Evolutionary conservation across 495 filamentous ascomycete genomes (phyloP), one percentile per base, ranked within the genome.

Genomic region (Penicillium samsonianum): DNA sequence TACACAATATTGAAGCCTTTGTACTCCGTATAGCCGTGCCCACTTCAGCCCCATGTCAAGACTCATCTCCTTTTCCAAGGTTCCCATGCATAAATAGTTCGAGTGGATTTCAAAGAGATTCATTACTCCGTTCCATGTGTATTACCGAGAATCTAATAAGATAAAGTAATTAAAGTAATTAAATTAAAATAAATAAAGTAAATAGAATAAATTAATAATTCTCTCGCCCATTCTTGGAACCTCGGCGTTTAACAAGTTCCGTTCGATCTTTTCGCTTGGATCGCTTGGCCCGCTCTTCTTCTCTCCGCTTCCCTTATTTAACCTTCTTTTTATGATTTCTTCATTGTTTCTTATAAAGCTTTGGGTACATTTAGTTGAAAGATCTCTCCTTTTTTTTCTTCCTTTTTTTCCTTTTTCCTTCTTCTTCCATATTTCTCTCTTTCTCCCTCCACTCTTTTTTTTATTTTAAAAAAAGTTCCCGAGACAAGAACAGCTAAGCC

Each of bases 181-280:
- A n/a, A n/a, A n/a, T n/a, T n/a, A n/a, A n/a, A n/a, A n/a, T n/a
- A n/a, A n/a, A n/a, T 45, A 31, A 19, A n/a, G n/a, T 42, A 43
- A 43, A 22, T 43, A 20, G 11, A 20, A 6, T 28, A 46, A 46
- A 28, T 46, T 43, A 23, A n/a, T 50, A 42, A 53, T 41, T 59
- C 60, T 43, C 40, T 53, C n/a, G n/a, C n/a, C n/a, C 56, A 59
- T 64, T 60, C 55, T 59, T 56, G 59, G 53, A 68, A 61, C 49
- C 59, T 65, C 67, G 64, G 64, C 61, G 59, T 69, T 69, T 67
- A 64, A 53, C 58, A 69, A 62, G 41, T 55, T 69, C 58, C 65
- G 65, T 61, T 55, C 64, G 64, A 61, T 67, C 60, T 52, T 57
- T 58, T 57, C 54, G 57, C 57, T 63, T 46, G 47, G 58, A 53